phyloP scores from a whole-genome alignment of 108 stramenopile genomes.

The Cyclostephanos invisitatus region DNA sequence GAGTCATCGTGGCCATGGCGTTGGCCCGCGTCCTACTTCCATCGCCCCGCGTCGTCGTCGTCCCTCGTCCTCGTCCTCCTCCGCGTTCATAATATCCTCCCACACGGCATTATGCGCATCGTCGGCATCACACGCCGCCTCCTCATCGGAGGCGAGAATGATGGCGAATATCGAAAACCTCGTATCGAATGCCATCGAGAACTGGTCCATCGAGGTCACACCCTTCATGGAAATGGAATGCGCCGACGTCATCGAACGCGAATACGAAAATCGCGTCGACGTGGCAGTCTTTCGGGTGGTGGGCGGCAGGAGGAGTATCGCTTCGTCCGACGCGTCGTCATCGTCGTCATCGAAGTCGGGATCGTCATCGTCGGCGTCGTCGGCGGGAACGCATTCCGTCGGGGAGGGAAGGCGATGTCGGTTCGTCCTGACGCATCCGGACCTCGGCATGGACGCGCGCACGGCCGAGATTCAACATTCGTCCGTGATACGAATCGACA shows the following conservation, averaged over 20 bases:
- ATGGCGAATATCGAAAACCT: constrained; percentile 31
- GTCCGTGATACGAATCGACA: constrained; percentile 34
- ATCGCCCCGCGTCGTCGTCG: too few species aligned
- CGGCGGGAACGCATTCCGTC: not conserved
- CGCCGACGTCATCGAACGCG: constrained; percentile 32
- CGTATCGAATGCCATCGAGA: constrained; percentile 35
- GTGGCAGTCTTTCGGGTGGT: constrained; percentile 28
- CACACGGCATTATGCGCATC: too few species aligned
- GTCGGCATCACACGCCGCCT: too few species aligned
- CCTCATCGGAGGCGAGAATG: too few species aligned
- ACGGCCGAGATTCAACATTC: constrained; percentile 43
- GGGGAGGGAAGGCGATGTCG: constrained; percentile 45
- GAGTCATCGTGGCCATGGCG: too few species aligned
- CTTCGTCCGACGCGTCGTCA: not conserved
- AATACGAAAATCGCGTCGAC: not conserved
- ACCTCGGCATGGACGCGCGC: constrained; percentile 39
- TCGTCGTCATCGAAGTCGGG: not conserved
- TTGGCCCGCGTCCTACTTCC: too few species aligned
- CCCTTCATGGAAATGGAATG: constrained; percentile 41
- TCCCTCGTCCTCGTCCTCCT: not conserved
- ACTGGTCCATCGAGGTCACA: constrained; percentile 47
- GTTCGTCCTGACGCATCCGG: constrained; percentile 45
- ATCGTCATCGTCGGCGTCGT: constrained; percentile 3
- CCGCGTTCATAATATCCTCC: too few species aligned
- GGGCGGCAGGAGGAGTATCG: constrained; percentile 37